Evolutionary conservation across 1,139 yeast genomes (phyloP).

Genomic region (Geotrichum siamense): DNA sequence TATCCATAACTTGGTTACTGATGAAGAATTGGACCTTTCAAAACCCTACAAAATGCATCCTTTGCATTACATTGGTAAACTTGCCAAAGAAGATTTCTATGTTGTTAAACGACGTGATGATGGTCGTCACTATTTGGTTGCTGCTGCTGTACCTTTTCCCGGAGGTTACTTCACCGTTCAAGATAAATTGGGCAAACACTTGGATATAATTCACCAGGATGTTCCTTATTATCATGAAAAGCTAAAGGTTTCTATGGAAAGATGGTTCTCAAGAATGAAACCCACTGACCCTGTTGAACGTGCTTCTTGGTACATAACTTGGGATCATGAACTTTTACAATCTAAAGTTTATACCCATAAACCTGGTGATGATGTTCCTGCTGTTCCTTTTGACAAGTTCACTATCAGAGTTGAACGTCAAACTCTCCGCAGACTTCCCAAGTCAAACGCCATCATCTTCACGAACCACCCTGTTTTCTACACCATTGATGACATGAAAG

Average conservation of each 20-base stretch:
- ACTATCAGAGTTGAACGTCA: constrained; percentile 59
- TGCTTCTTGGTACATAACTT: constrained; percentile 68
- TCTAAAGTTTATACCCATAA: constrained; percentile 46
- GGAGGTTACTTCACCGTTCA: constrained; percentile 65
- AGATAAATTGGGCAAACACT: constrained; percentile 50
- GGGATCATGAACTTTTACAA: constrained; percentile 57
- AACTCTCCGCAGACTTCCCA: constrained; percentile 58
- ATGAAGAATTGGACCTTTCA: constrained; percentile 53
- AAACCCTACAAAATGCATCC: constrained; percentile 58
- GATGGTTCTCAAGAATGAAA: constrained; percentile 58
- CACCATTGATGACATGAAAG: constrained; percentile 67
- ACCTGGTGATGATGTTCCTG: constrained; percentile 31
- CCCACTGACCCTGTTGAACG: constrained; percentile 60
- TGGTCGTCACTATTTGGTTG: constrained; percentile 56
- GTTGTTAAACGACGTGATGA: constrained; percentile 47
- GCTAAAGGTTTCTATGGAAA: constrained; percentile 64
- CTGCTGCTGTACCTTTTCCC: constrained; percentile 73
- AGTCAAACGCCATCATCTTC: constrained; percentile 51
- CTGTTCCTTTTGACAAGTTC: constrained; percentile 39
- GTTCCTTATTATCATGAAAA: constrained; percentile 69
- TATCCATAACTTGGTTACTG: constrained; percentile 54
- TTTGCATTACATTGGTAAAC: constrained; percentile 51
- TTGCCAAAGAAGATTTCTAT: constrained; percentile 72
- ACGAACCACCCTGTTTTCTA: constrained; percentile 65
- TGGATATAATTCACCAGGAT: constrained; percentile 59